Base-by-base conservation (phyloP, 164 flowering plant species). In the Euptelea pleiosperma region DNA sequence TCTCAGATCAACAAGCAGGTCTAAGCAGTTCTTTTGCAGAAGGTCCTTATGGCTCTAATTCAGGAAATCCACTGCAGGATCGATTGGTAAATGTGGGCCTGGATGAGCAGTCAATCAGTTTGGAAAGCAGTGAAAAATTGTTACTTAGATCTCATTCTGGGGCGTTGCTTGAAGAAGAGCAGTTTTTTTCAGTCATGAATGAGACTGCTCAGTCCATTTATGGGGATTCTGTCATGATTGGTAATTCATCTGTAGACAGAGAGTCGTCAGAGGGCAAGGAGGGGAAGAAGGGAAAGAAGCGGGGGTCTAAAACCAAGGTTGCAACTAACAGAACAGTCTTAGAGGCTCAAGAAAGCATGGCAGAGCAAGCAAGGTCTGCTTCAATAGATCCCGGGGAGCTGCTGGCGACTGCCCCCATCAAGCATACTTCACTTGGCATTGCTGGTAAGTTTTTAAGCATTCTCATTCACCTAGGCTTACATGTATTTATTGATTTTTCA, bases 1-100 rank as follows among this genome's bases (percentile, higher is more conserved):
- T 63, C 21, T 45, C 79, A 51, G 85, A 72, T 62, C 83, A 52
- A 41, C 82, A 79, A 57, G 60, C 58, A 28, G 74, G 70, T 59
- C 35, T 65, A 28, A 70, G 65, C 45, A 72, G 63, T 45, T 57
- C 77, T 34, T 75, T 74, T 65, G 34, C 62, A 7, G 77, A 55
- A 30, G 78, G 77, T 16, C 58, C 83, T 55, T 71, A 68, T 56
- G 70, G 69, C 58, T 68, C 76, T 36, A 79, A 68, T 67, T 48
- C 79, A 19, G 69, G 63, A 57, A 79, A 64, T 14, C 68, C 41
- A 49, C 18, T 49, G 29, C 81, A 68, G 26, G 55, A 42, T 72
- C 62, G 15, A 25, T 47, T 74, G 36, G 57, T 57, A 25, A 59
- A 60, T 49, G 18, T 55, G 25, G 59, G 47, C 26, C 33, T 55